phyloP scores from a whole-genome alignment of 345 rosid species.

The Eucalyptus regnans region DNA sequence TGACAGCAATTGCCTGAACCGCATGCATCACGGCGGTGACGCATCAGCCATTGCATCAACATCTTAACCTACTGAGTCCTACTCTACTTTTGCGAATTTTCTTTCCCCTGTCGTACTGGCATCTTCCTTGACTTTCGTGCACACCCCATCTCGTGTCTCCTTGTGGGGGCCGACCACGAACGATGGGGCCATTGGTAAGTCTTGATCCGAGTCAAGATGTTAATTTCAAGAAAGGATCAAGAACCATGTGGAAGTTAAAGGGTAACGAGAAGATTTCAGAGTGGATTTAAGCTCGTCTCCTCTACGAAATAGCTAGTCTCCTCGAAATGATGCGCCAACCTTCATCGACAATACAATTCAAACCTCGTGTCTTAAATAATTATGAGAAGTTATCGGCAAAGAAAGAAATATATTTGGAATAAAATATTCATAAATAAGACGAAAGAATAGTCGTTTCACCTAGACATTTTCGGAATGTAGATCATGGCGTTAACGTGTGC shows the following conservation, averaged over 20 bases:
- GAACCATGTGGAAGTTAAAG: neutral
- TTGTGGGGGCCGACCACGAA: neutral
- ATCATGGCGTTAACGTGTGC: neutral
- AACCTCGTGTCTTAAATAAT: neutral
- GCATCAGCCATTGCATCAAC: neutral
- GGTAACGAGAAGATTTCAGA: neutral
- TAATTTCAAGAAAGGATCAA: neutral
- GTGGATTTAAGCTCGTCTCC: too few species aligned
- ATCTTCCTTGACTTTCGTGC: neutral
- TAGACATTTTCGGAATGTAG: too few species aligned
- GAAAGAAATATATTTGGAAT: neutral
- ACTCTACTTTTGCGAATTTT: neutral
- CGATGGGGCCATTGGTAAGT: neutral
- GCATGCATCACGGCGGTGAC: neutral
- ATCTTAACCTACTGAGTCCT: neutral
- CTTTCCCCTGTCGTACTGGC: neutral
- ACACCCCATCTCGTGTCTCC: neutral
- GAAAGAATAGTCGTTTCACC: neutral
- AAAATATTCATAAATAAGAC: neutral
- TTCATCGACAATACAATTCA: neutral
- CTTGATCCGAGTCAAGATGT: neutral
- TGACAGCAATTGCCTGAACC: neutral
- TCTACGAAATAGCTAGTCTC: neutral
- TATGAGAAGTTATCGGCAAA: neutral
- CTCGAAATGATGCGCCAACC: neutral